Evolutionary conservation across 2,329 filamentous ascomycete species (phyloP).

Genomic region (Parastagonospora avenae): DNA sequence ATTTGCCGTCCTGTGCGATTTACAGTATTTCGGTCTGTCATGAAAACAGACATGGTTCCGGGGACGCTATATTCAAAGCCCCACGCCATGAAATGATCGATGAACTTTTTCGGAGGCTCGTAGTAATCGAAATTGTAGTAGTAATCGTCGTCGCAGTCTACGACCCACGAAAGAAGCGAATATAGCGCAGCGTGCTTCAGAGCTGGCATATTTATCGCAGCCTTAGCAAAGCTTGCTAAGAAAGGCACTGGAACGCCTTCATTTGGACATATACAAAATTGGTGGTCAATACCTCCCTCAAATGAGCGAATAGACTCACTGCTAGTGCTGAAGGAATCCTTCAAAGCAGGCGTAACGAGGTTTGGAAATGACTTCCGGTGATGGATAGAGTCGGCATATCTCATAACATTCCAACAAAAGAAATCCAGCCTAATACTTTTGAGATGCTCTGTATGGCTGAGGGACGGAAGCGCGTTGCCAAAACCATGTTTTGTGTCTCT

Average conservation of each 20-base stretch:
- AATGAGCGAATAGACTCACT: not conserved
- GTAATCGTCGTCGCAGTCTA: not conserved
- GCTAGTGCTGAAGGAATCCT: conserved; percentile 17
- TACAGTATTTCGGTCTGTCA: not conserved
- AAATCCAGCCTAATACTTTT: not conserved
- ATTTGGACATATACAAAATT: conserved; percentile 9
- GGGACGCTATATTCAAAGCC: not conserved
- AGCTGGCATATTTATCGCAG: conserved; percentile 10
- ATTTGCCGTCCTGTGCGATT: too few relatives aligned
- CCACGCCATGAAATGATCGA: not conserved
- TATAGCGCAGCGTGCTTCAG: conserved; percentile 7
- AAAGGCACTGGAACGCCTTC: conserved; percentile 5
- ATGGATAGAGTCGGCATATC: not conserved
- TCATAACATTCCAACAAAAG: not conserved
- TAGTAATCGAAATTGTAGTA: not conserved
- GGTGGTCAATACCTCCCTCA: not conserved
- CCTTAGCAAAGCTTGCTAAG: conserved; percentile 14
- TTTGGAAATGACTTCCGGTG: conserved; percentile 2
- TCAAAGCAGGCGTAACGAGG: conserved; percentile 3
- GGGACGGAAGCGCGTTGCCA: conserved; percentile 3
- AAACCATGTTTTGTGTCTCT: conserved; percentile 21
- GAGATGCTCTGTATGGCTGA: not conserved
- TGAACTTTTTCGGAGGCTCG: not conserved
- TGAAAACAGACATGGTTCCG: too few relatives aligned
- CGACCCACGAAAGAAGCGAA: conserved; percentile 1